These are phyloP conservation scores for Thecaphora thlaspeos DNA, from an alignment of 1,284 basidiomycete genomes.

Conservation along the genomic window DNA sequence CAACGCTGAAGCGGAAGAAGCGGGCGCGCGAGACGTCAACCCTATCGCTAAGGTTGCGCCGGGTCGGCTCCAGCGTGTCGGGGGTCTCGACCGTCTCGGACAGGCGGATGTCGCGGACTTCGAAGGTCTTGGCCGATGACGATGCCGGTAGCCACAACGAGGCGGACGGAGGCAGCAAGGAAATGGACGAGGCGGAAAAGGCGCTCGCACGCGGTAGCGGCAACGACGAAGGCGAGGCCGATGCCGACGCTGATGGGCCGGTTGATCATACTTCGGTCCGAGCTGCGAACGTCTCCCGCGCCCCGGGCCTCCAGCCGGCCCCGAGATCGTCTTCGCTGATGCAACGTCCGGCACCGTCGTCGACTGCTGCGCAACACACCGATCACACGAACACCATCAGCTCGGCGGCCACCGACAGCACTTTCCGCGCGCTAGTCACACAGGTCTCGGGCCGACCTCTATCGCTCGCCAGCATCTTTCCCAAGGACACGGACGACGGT, in stretches of 20 bases:
- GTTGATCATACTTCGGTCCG: too few relatives aligned
- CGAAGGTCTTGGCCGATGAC: conserved; percentile 8
- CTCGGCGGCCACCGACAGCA: conserved; percentile 20
- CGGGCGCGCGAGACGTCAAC: conserved; percentile 42
- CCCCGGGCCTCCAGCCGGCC: background rate
- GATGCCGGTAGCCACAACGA: conserved; percentile 9
- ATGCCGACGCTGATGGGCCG: conserved; percentile 1
- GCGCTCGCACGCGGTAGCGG: too few relatives aligned
- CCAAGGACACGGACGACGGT: conserved; percentile 1
- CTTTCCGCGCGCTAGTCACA: conserved; percentile 36
- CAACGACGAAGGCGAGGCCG: conserved; percentile 4
- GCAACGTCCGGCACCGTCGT: background rate
- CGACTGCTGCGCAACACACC: background rate
- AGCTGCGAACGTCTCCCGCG: too few relatives aligned
- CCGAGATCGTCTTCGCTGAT: background rate
- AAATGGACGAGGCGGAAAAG: too few relatives aligned
- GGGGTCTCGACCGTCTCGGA: too few relatives aligned
- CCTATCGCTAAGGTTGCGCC: conserved; percentile 39
- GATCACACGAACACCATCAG: conserved; percentile 12
- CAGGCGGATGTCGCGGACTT: background rate
- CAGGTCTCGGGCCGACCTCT: conserved; percentile 32
- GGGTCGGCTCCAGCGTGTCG: conserved; percentile 44
- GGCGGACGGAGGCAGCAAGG: background rate
- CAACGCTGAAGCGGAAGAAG: conserved; percentile 46
- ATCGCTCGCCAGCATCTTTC: conserved; percentile 43